A percentile compares a stretch with the other conserved stretches of the same genome.
phyloP scores from a whole-genome alignment of 2,329 filamentous ascomycete genomes.

The Colletotrichum cuscutae region DNA sequence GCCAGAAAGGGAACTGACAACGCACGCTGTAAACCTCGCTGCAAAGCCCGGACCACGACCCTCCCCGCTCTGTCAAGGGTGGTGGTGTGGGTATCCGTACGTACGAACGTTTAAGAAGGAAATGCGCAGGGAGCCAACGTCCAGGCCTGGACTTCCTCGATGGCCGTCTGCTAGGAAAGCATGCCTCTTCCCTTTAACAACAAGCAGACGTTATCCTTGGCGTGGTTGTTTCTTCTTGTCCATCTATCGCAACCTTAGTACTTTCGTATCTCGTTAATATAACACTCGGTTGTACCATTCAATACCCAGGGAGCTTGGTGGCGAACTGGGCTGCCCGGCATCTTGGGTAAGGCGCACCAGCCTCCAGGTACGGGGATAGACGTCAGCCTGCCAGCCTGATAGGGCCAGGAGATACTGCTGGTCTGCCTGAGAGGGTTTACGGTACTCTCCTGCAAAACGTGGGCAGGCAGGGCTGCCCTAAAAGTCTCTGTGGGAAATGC shows the following conservation, averaged over 20 bases:
- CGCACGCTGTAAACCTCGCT: slow-evolving; percentile 6
- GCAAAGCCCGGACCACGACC: not conserved
- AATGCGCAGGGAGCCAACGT: not conserved
- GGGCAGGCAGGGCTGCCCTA: not conserved
- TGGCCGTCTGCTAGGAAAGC: too few relatives aligned
- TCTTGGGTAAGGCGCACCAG: not conserved
- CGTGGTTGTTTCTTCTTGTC: not conserved
- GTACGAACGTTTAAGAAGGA: not conserved
- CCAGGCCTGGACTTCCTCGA: not conserved
- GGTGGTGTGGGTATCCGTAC: not conserved
- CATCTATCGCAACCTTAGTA: not conserved
- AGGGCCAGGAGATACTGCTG: not conserved
- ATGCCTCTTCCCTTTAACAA: not conserved
- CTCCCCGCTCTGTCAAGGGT: not conserved
- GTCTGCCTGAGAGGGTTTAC: not conserved
- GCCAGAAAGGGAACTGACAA: not conserved
- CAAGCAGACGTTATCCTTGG: not conserved
- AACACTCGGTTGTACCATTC: not conserved
- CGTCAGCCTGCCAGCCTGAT: slow-evolving; percentile 7
- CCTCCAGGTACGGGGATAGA: not conserved
- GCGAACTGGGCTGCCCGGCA: not conserved
- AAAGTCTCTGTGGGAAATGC: not conserved
- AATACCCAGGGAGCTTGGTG: not conserved
- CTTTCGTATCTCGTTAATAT: not conserved
- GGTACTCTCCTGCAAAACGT: not conserved